Evolutionary conservation across 352 stramenopile species (phyloP).

Genomic region (Pythium chondricola): DNA sequence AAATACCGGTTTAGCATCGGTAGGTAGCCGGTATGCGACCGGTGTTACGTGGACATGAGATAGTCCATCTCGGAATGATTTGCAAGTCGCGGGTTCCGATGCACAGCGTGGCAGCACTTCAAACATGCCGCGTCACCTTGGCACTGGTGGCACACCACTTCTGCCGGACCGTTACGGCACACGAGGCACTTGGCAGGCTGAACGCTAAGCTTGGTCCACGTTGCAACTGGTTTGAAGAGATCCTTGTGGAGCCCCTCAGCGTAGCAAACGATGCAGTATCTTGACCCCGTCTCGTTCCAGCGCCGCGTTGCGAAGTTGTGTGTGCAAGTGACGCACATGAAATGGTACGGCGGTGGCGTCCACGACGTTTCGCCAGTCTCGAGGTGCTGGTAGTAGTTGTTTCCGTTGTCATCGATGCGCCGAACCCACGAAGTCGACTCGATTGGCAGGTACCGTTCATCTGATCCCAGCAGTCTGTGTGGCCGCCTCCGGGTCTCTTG

Average conservation of each 20-base stretch:
- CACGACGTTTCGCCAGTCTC: constrained; percentile 34
- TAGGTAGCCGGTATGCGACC: background rate
- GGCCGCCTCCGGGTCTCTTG: constrained; percentile 31
- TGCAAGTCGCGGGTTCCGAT: constrained; percentile 26
- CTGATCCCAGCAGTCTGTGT: constrained; percentile 40
- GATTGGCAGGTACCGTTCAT: constrained; percentile 40
- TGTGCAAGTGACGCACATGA: constrained; percentile 47
- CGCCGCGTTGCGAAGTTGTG: constrained; percentile 51
- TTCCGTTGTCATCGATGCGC: constrained; percentile 34
- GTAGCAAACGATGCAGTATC: constrained; percentile 63
- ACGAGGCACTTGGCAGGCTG: constrained; percentile 49
- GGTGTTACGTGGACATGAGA: constrained; percentile 16
- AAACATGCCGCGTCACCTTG: constrained; percentile 42
- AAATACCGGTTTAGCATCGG: background rate
- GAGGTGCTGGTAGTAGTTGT: constrained; percentile 43
- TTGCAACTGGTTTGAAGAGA: constrained; percentile 7
- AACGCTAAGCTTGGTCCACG: constrained; percentile 59
- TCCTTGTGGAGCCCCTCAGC: constrained; percentile 19
- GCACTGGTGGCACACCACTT: constrained; percentile 49
- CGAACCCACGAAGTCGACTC: constrained; percentile 65
- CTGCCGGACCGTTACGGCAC: constrained; percentile 38
- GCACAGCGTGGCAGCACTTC: constrained; percentile 42
- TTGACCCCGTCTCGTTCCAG: constrained; percentile 32
- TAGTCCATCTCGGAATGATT: constrained; percentile 26
- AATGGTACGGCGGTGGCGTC: constrained; percentile 42